phyloP scores from a whole-genome alignment of 768 basidiomycete genomes.

The Bullera alba region DNA sequence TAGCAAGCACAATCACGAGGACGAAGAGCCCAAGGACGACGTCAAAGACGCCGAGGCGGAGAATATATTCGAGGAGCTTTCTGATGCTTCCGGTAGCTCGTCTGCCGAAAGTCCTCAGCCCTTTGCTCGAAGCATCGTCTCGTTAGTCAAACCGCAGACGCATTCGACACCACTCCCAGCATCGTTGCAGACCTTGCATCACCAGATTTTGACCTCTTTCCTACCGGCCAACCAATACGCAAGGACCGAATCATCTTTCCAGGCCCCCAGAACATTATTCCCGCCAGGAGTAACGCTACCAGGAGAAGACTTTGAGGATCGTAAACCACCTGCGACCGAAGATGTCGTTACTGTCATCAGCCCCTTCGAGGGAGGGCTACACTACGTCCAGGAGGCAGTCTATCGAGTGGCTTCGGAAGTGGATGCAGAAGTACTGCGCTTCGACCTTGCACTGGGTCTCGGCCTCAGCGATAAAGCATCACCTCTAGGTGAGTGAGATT shows the following conservation, averaged over 20 bases:
- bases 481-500: background rate
- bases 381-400: conserved; percentile 71
- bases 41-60: too few relatives aligned
- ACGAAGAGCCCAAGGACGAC: too few relatives aligned
- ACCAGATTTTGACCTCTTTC: conserved; percentile 23
- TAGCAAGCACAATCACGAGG: too few relatives aligned
- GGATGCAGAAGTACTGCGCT: conserved; percentile 70
- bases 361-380: conserved; percentile 80
- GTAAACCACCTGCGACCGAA: background rate
- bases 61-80: too few relatives aligned
- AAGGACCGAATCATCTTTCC: background rate
- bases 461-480: conserved; percentile 85
- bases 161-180: too few relatives aligned
- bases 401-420: conserved; percentile 66
- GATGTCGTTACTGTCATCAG: conserved; percentile 39
- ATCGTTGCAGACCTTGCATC: conserved; percentile 6
- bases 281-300: too few relatives aligned
- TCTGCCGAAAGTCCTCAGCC: too few relatives aligned
- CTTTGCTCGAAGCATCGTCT: too few relatives aligned
- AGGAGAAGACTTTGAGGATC: background rate
- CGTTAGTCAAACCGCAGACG: too few relatives aligned
- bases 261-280: background rate
- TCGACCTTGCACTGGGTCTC: conserved; percentile 76
- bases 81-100: too few relatives aligned
- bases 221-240: conserved; percentile 19